Conservation (phyloP, 2,329 filamentous ascomycete species). For the Paracorniculantispora psalliotae region DNA sequence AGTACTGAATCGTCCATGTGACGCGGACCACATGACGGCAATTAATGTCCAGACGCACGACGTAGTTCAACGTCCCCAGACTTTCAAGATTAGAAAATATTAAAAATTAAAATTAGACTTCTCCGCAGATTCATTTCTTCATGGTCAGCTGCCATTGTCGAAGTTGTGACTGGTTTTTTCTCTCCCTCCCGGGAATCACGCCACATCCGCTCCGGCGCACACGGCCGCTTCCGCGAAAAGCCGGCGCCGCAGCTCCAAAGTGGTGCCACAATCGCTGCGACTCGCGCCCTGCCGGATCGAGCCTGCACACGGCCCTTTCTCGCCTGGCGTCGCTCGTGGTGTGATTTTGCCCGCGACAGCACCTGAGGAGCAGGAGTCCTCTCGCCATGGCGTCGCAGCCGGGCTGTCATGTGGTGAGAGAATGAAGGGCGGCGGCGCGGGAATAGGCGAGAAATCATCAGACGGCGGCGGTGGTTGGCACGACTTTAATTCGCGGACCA, state of each 20-base stretch:
- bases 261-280: slow-evolving; percentile 11
- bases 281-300: not conserved
- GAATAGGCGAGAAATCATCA: too few species aligned
- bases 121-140: not conserved
- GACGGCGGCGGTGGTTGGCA: too few species aligned
- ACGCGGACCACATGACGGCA: too few species aligned
- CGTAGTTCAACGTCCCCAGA: too few species aligned
- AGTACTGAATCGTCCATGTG: too few species aligned
- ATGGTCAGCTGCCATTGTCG: not conserved
- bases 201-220: not conserved
- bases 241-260: not conserved
- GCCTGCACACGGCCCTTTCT: not conserved
- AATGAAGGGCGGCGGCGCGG: too few species aligned
- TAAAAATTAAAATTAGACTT: too few species aligned
- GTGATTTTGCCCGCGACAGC: slow-evolving; percentile 1
- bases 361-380: not conserved
- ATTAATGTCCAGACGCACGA: too few species aligned
- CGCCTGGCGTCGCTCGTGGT: slow-evolving; percentile 1
- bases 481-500: too few species aligned
- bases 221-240: slow-evolving; percentile 1
- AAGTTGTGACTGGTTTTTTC: not conserved
- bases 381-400: not conserved
- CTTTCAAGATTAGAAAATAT: too few species aligned
- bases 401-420: not conserved
- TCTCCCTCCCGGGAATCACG: not conserved